Conservation (phyloP, 371 early-diverging fungal genomes). For the Haplosporangium sp. region DNA sequence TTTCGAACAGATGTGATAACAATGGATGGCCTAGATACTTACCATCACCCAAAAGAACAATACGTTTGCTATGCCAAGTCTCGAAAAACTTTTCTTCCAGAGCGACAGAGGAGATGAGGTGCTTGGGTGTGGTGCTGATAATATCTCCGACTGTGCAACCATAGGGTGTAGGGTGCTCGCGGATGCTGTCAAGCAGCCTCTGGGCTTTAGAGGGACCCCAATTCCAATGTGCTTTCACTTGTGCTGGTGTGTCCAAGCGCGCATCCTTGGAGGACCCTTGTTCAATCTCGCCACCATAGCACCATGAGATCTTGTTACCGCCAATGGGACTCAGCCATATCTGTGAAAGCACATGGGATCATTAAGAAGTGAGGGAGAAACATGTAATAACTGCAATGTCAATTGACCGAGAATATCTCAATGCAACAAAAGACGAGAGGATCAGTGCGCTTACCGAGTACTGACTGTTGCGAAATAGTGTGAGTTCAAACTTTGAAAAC, state of each 20-base stretch:
- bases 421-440: too few relatives aligned
- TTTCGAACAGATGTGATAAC: neutral
- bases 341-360: neutral
- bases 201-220: neutral
- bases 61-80: constrained; percentile 39
- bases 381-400: too few relatives aligned
- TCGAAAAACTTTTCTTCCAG: constrained; percentile 41
- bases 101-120: constrained; percentile 31
- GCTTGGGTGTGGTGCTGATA: constrained; percentile 29
- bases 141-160: constrained; percentile 37
- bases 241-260: too few relatives aligned
- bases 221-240: constrained; percentile 11
- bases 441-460: constrained; percentile 14
- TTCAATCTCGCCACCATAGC: constrained; percentile 33
- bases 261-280: neutral
- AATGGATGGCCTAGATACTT: neutral
- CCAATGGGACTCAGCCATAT: constrained; percentile 37
- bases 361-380: neutral
- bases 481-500: constrained; percentile 35
- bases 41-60: constrained; percentile 47
- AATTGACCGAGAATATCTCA: too few relatives aligned
- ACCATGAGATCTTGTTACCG: constrained; percentile 40
- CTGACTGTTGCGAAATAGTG: constrained; percentile 17
- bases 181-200: constrained; percentile 17
- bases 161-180: constrained; percentile 17